phyloP scores from a whole-genome alignment of 768 basidiomycete genomes.

The Lactifluus subvellereus region DNA sequence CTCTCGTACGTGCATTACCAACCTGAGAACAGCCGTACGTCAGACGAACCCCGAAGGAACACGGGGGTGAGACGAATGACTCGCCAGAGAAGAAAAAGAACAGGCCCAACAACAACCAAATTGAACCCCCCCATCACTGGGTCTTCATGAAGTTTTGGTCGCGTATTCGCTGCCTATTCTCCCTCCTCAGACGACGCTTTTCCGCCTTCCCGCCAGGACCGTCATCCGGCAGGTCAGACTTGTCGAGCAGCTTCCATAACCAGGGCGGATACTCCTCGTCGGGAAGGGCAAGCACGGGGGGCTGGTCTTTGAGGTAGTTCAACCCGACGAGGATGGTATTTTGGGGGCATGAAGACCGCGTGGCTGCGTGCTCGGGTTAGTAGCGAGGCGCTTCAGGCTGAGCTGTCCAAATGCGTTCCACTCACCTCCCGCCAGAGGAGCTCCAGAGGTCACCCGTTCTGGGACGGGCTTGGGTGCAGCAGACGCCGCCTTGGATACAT shows the following conservation, averaged over 20 bases:
- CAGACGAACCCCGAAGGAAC: neutral
- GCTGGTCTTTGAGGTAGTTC: conserved; percentile 78
- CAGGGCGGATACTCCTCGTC: conserved; percentile 87
- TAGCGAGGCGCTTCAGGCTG: no score
- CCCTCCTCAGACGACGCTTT: conserved; percentile 46
- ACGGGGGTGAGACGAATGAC: neutral
- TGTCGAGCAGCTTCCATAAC: conserved; percentile 71
- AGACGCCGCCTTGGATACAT: neutral
- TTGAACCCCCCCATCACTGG: conserved; percentile 37
- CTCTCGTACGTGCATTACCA: neutral
- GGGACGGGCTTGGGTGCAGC: neutral
- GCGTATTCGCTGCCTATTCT: conserved; percentile 65
- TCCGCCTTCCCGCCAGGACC: conserved; percentile 67
- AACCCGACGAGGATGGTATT: conserved; percentile 76
- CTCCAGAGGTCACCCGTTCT: neutral
- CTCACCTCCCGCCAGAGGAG: conserved; percentile 2
- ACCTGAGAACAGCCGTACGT: neutral
- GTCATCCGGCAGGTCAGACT: conserved; percentile 58
- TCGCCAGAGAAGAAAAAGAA: neutral
- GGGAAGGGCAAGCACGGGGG: conserved; percentile 64
- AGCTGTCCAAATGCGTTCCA: neutral
- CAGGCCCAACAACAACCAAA: neutral
- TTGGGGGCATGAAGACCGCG: conserved; percentile 55
- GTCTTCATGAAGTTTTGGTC: conserved; percentile 84
- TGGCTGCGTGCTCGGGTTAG: neutral